These are phyloP conservation scores for Cladosporium oxysporum DNA, from an alignment of 2,329 filamentous ascomycete species.

Conservation along the genomic window DNA sequence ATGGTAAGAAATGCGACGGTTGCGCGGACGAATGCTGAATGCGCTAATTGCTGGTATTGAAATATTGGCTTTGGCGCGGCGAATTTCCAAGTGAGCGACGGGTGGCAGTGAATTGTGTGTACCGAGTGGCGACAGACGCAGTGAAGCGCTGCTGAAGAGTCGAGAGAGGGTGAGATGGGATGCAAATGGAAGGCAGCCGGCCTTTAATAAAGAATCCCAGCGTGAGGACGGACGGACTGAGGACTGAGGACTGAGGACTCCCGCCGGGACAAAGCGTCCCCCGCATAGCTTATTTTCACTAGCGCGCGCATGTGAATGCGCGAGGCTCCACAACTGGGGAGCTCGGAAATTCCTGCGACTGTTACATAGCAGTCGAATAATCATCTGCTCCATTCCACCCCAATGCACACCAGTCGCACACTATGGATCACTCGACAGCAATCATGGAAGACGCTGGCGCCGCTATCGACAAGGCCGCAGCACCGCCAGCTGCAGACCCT, in stretches of 20 bases:
- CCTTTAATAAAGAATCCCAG: conserved; percentile 5
- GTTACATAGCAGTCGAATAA: too few species aligned
- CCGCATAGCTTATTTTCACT: background rate
- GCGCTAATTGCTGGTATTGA: background rate
- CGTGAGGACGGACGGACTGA: background rate
- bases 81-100: background rate
- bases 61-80: background rate
- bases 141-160: conserved; percentile 33
- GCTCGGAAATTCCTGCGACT: conserved; percentile 20
- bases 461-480: conserved; percentile 25
- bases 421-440: conserved; percentile 37
- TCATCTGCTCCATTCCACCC: background rate
- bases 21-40: background rate
- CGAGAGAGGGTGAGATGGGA: conserved; percentile 14
- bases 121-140: conserved; percentile 29
- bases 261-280: background rate
- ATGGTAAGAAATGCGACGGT: conserved; percentile 13
- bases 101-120: background rate
- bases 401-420: conserved; percentile 24
- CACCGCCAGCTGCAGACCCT: conserved; percentile 18
- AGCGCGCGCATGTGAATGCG: conserved; percentile 8
- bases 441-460: conserved; percentile 35
- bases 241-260: background rate
- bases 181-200: background rate
- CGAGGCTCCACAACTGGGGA: conserved; percentile 12